A percentile compares a stretch with the other conserved stretches of the same genome.
Evolutionary conservation across 2,329 filamentous ascomycete genomes (phyloP).

Genomic region (Ceratocystis albifundus): DNA sequence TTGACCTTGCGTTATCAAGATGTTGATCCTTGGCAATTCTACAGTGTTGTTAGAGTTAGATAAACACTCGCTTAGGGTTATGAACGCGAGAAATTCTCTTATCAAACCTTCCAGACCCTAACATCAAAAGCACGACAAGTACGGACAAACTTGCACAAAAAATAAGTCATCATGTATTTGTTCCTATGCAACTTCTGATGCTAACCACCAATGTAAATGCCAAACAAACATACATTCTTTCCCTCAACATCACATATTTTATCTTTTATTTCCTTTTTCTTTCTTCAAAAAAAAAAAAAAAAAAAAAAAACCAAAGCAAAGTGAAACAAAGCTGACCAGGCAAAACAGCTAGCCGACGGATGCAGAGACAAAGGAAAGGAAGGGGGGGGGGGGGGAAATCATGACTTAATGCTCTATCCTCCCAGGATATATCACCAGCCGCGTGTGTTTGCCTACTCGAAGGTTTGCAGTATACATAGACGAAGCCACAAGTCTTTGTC

Average conservation of each 20-base stretch:
- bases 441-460: background rate
- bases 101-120: background rate
- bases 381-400: no score
- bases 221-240: background rate
- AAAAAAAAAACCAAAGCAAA: constrained; percentile 12
- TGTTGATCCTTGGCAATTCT: background rate
- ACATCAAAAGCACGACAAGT: background rate
- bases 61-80: background rate
- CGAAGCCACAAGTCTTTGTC: background rate
- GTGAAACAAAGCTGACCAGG: background rate
- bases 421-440: background rate
- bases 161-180: constrained; percentile 2
- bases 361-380: constrained; percentile 17
- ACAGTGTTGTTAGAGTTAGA: background rate
- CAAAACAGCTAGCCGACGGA: constrained; percentile 13
- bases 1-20: background rate
- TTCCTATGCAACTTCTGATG: background rate
- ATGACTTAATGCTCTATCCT: background rate
- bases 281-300: no score
- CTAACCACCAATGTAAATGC: background rate
- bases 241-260: background rate
- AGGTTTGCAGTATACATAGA: background rate
- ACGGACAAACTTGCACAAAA: background rate
- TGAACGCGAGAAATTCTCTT: background rate
- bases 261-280: constrained; percentile 1